Evolutionary conservation across 495 filamentous ascomycete genomes (phyloP), one percentile per base, ranked within the genome.

Genomic region (Penicillium odoratum): DNA sequence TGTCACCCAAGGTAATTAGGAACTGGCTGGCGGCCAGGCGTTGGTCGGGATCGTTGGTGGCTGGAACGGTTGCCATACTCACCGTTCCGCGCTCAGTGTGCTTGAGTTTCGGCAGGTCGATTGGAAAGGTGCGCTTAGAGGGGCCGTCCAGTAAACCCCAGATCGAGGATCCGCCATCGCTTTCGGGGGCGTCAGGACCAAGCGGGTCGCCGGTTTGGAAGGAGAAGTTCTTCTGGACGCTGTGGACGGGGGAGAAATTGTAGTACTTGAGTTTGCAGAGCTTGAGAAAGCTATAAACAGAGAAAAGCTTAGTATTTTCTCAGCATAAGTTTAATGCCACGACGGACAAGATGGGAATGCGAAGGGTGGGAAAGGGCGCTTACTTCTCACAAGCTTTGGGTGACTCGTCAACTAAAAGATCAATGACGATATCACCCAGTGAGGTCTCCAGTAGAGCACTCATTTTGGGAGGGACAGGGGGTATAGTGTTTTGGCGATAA

Each of bases 231-330:
- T 90, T 90, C 69, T 96, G 93, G 49, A 97, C 83, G 60, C 85
- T 88, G 75, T 95, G 87, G 53, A 97, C 75, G 36, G 93, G 93
- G 30, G 92, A 87, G 70, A 92, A 97, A 78, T 97, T 97, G 84
- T 97, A 97, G 74, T 97, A 97, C 78, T 96, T 97, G 73, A 91
- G 78, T 70, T 96, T 96, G 83, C 93, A 97, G 64, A 97, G 89
- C 84, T 97, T 97, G 26, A 97, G 78, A 74, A 97, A 97, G 82
- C 92, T 96, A 79, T 42, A 70, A 21, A 50, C 13, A 51, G 21
- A 68, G 62, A 51, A 70, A 33, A 65, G 76, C 72, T 88, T 80
- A 88, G 83, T 80, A 73, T 69, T 66, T 55, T 59, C 79, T 72
- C 71, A 75, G 72, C 70, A 58, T 56, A 21, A 73, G 28, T 16